Conservation (phyloP, 2,329 filamentous ascomycete genomes). For the Fusarium sp. region DNA sequence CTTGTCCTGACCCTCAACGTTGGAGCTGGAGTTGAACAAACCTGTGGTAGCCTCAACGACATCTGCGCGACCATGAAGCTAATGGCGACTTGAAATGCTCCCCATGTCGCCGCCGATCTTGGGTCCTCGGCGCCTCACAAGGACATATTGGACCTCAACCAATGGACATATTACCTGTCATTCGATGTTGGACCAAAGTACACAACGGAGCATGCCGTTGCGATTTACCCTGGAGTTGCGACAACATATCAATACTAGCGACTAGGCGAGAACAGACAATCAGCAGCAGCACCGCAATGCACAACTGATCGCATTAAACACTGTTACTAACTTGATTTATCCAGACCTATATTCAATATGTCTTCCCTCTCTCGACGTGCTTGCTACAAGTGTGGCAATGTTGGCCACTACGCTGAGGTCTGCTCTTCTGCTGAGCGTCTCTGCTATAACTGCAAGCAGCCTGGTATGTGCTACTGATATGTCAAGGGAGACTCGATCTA, state of each 20-base stretch:
- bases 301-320: background rate
- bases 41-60: background rate
- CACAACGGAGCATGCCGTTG: background rate
- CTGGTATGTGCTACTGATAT: conserved; percentile 58
- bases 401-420: conserved; percentile 85
- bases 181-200: background rate
- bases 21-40: background rate
- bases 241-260: too few relatives aligned
- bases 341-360: conserved; percentile 61
- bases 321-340: conserved; percentile 10
- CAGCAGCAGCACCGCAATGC: conserved; percentile 3
- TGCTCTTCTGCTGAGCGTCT: conserved; percentile 98
- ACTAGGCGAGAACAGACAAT: background rate
- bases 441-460: conserved; percentile 99
- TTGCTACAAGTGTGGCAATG: conserved; percentile 86
- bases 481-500: background rate
- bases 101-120: background rate
- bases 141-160: background rate
- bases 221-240: background rate
- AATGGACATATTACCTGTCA: background rate
- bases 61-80: background rate
- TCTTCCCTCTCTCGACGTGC: conserved; percentile 83
- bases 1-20: background rate
- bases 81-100: background rate
- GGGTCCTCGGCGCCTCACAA: background rate